These are phyloP conservation scores for Neltuma alba DNA, from an alignment of 306 rosid genomes.

Conservation along the genomic window DNA sequence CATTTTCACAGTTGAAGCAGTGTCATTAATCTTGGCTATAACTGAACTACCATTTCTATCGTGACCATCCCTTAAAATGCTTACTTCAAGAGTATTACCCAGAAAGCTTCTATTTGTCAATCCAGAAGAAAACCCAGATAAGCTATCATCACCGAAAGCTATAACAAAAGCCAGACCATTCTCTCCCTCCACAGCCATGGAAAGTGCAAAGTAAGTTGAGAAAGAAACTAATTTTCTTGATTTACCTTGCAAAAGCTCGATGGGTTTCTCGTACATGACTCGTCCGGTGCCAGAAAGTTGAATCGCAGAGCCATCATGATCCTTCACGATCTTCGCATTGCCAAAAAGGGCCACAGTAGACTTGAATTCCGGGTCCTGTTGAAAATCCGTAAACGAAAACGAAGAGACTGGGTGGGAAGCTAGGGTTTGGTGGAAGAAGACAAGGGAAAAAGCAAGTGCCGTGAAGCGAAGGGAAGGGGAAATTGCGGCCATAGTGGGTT, in stretches of 20 bases:
- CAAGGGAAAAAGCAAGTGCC: constrained; percentile 42
- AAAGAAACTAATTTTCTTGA: constrained; percentile 66
- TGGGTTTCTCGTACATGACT: constrained; percentile 69
- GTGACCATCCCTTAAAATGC: constrained; percentile 38
- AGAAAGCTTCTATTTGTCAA: constrained; percentile 38
- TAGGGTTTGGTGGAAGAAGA: constrained; percentile 52
- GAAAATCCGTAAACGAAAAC: constrained; percentile 65
- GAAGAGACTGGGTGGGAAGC: constrained; percentile 50
- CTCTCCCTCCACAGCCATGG: constrained; percentile 43
- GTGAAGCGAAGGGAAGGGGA: constrained; percentile 44
- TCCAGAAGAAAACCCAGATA: constrained; percentile 55
- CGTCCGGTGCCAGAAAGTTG: constrained; percentile 58
- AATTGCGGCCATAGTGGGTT: constrained; percentile 56
- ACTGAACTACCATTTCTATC: constrained; percentile 41
- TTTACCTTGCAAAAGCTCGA: constrained; percentile 77
- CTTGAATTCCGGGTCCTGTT: constrained; percentile 55
- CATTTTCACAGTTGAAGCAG: constrained; percentile 43
- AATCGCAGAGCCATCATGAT: constrained; percentile 55
- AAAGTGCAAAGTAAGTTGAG: constrained; percentile 72
- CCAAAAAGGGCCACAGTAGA: constrained; percentile 67
- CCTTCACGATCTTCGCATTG: constrained; percentile 56
- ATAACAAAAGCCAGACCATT: constrained; percentile 76
- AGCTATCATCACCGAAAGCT: constrained; percentile 41
- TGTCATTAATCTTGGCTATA: constrained; percentile 42
- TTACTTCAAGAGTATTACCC: constrained; percentile 52